Evolutionary conservation across 352 stramenopile genomes (phyloP), one percentile per base, ranked within the genome.

Genomic region (Pythium pyrilobum): DNA sequence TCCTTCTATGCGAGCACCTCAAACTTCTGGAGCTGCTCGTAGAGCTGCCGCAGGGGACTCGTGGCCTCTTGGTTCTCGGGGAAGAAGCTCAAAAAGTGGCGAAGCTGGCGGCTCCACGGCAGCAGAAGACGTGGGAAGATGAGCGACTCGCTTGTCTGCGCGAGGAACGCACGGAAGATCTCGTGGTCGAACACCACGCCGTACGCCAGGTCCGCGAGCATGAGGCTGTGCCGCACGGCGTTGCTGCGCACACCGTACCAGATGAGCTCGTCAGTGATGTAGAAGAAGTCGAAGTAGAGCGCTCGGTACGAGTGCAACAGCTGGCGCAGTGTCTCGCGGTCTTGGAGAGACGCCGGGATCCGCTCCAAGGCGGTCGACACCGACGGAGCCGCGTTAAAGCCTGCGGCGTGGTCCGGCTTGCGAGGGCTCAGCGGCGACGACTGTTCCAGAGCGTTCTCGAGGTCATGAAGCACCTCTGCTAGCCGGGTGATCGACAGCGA

Each of bases 211-310:
- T 92, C 82, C 4, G 84, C 84, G 13, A 95, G 69, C 59, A 86
- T 85, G 25, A 95, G 66, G 25, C 78, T 91, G 52, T 91, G 83
- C 8, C 84, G 80, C 27, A 89, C 79, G 5, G 81, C 79, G 67
- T 89, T 92, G 32, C 84, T 76, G 8, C 84, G 84, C 43, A 95
- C 82, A 15, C 81, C 84, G 52, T 92, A 90, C 84, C 81, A 95
- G 34, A 92, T 79, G 29, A 95, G 63, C 54, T 95, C 84, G 64
- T 95, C 84, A 12, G 81, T 95, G 66, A 95, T 92, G 75, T 95
- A 95, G 70, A 91, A 95, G 42, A 95, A 95, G 55, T 95, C 84
- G 43, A 95, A 95, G 63, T 92, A 95, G 34, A 95, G 54, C 42
- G 80, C 79, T 3, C 81, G 84, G 63, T 91, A 95, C 23, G 74